Evolutionary conservation across 2,329 filamentous ascomycete genomes (phyloP).

Genomic region (Phoma sp.): DNA sequence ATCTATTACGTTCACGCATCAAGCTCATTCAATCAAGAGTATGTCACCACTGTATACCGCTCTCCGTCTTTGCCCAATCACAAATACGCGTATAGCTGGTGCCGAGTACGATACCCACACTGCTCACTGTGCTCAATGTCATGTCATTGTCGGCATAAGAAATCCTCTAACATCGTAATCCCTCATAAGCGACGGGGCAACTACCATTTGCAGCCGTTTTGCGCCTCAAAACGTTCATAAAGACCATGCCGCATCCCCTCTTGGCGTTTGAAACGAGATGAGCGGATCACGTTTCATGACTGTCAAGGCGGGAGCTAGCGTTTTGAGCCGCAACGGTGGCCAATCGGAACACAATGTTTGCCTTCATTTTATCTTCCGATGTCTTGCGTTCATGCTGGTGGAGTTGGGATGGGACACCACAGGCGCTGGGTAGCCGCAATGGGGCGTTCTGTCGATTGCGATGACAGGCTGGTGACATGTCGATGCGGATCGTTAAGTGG

Average conservation of each 20-base stretch:
- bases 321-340: conserved; percentile 8
- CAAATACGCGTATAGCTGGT: background rate
- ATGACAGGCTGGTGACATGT: background rate
- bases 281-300: conserved; percentile 9
- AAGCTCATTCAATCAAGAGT: too few species aligned
- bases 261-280: conserved; percentile 20
- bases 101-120: too few species aligned
- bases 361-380: background rate
- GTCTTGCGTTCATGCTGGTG: conserved; percentile 2
- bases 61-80: background rate
- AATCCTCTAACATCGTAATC: too few species aligned
- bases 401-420: background rate
- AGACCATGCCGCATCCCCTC: background rate
- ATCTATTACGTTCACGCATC: too few species aligned
- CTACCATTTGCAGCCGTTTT: background rate
- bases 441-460: background rate
- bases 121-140: too few species aligned
- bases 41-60: too few species aligned
- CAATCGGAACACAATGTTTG: background rate
- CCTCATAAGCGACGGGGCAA: background rate
- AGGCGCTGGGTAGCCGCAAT: background rate
- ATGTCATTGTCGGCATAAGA: too few species aligned
- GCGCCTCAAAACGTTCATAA: background rate
- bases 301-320: conserved; percentile 14
- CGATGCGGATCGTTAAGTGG: background rate